These are phyloP conservation scores for Pulveroboletus sp. DNA, from an alignment of 1,284 basidiomycete species.

Conservation along the genomic window DNA sequence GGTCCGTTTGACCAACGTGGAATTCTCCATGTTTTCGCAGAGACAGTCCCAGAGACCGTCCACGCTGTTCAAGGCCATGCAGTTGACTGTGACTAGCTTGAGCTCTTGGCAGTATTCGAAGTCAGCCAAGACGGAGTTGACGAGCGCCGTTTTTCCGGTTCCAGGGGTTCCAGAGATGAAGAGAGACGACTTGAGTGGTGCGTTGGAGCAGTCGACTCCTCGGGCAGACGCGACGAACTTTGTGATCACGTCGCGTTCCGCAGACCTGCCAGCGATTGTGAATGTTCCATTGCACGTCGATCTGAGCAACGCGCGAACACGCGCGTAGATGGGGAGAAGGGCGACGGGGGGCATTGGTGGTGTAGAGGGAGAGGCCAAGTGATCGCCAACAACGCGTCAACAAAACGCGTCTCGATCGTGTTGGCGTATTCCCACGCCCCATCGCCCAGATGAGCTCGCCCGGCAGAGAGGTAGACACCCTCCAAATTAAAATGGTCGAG, in stretches of 20 bases:
- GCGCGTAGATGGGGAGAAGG: slow-evolving; percentile 60
- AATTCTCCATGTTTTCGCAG: slow-evolving; percentile 51
- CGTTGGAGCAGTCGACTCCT: slow-evolving; percentile 41
- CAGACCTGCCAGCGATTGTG: slow-evolving; percentile 61
- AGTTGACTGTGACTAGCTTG: slow-evolving; percentile 65
- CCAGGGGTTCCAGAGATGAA: slow-evolving; percentile 82
- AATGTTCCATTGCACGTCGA: slow-evolving; percentile 58
- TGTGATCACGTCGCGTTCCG: slow-evolving; percentile 56
- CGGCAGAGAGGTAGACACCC: too few species aligned
- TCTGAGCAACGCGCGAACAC: slow-evolving; percentile 67
- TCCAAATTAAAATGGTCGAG: neutral
- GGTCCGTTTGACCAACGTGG: slow-evolving; percentile 40
- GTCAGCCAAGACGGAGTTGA: slow-evolving; percentile 59
- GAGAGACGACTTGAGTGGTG: slow-evolving; percentile 43
- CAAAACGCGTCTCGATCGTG: slow-evolving; percentile 23
- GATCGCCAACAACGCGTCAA: slow-evolving; percentile 20
- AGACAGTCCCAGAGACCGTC: slow-evolving; percentile 73
- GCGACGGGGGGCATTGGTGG: slow-evolving; percentile 57
- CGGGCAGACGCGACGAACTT: slow-evolving; percentile 50
- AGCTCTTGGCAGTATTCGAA: slow-evolving; percentile 40
- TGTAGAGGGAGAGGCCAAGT: slow-evolving; percentile 45
- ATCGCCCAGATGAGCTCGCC: too few species aligned
- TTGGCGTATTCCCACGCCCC: slow-evolving; percentile 13
- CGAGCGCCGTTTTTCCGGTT: slow-evolving; percentile 80
- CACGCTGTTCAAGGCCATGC: slow-evolving; percentile 68